Conservation (phyloP, 805 yeast species). For the Saccharomycopsis sp. region DNA sequence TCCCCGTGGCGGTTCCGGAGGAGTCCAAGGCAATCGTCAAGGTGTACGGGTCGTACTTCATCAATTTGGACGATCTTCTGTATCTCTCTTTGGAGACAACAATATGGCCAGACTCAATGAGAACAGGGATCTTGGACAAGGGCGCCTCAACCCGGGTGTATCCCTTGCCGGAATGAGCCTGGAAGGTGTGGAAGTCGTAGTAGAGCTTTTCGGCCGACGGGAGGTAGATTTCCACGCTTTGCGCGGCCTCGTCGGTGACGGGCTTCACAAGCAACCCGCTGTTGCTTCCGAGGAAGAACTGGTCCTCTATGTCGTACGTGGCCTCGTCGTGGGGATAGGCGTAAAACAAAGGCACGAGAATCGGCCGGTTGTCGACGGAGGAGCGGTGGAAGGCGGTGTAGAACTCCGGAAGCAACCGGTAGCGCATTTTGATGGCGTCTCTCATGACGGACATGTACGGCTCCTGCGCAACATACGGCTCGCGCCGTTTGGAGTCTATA, state of each 20-base stretch:
- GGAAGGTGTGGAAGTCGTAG: conserved; percentile 44
- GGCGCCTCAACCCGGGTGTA: conserved; percentile 35
- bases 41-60: conserved; percentile 77
- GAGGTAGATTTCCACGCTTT: conserved; percentile 30
- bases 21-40: conserved; percentile 52
- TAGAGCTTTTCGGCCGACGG: conserved; percentile 43
- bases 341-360: conserved; percentile 63
- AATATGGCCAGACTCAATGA: conserved; percentile 73
- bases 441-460: conserved; percentile 61
- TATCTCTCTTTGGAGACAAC: conserved; percentile 61
- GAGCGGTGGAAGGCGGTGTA: conserved; percentile 75
- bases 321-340: conserved; percentile 41
- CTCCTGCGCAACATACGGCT: conserved; percentile 82
- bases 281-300: conserved; percentile 63
- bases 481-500: conserved; percentile 85
- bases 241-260: conserved; percentile 49
- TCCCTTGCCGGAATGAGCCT: conserved; percentile 33
- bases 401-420: conserved; percentile 65
- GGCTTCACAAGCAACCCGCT: conserved; percentile 76
- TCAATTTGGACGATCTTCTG: conserved; percentile 72
- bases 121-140: conserved; percentile 61
- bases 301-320: conserved; percentile 64
- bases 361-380: conserved; percentile 56
- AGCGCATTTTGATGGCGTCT: conserved; percentile 67
- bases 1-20: conserved; percentile 47